phyloP scores from a whole-genome alignment of 352 stramenopile species.

The Elongisporangium anandrum region DNA sequence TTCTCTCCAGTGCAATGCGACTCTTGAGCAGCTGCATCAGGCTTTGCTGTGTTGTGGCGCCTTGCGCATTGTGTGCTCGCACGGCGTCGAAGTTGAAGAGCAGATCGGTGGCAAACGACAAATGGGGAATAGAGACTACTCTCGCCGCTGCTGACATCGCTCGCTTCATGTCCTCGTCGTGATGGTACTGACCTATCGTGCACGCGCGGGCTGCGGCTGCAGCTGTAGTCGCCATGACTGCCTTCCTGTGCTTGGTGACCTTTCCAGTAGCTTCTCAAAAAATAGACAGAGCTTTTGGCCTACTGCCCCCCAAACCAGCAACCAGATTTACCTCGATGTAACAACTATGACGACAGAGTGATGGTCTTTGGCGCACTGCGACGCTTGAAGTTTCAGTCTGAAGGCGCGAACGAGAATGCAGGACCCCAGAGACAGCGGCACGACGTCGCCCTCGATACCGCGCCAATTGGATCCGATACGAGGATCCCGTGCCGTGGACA shows the following conservation, averaged over 20 bases:
- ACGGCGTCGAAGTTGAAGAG: conserved; percentile 79
- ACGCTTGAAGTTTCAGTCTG: background rate
- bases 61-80: conserved; percentile 28
- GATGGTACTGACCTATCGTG: background rate
- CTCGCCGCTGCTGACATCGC: background rate
- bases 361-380: background rate
- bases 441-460: background rate
- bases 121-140: conserved; percentile 13
- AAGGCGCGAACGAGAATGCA: background rate
- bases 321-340: background rate
- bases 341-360: background rate
- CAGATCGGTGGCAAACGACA: conserved; percentile 71
- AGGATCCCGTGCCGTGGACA: background rate
- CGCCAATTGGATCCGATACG: background rate
- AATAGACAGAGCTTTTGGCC: background rate
- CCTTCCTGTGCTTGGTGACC: background rate
- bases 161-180: background rate
- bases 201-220: background rate
- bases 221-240: background rate
- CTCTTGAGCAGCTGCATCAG: conserved; percentile 65
- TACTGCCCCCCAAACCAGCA: background rate
- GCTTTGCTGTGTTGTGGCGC: conserved; percentile 49
- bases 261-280: background rate
- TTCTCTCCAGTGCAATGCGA: conserved; percentile 65
- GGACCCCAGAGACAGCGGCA: background rate